A percentile compares a stretch with the other conserved stretches of the same genome.
Conservation (phyloP, 2,329 filamentous ascomycete species). For the Verticillium klebahnii region DNA sequence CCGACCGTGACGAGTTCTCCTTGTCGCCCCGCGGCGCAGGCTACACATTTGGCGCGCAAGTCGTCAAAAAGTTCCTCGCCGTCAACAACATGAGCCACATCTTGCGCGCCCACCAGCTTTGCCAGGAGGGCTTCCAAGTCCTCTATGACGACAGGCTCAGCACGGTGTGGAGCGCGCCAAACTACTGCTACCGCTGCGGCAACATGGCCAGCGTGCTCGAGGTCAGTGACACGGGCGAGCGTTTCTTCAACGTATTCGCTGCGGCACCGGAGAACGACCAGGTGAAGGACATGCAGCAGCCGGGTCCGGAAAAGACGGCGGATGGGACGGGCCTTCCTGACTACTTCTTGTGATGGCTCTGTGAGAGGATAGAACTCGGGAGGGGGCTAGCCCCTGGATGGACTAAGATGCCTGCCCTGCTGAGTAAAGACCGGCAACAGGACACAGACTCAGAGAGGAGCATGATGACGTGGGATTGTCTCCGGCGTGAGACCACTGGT, state of each 20-base stretch:
- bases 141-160: conserved; percentile 92
- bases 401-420: not conserved
- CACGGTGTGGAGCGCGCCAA: conserved; percentile 97
- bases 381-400: no score
- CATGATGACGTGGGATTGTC: not conserved
- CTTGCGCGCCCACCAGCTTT: conserved; percentile 93
- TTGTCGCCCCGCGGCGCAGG: conserved; percentile 89
- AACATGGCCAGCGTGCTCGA: conserved; percentile 97
- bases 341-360: conserved; percentile 57
- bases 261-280: conserved; percentile 93
- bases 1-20: conserved; percentile 96
- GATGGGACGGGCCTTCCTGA: conserved; percentile 62
- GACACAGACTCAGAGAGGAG: no score
- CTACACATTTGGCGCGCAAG: conserved; percentile 96
- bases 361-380: no score
- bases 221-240: conserved; percentile 86
- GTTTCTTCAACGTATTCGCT: conserved; percentile 97
- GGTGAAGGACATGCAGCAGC: conserved; percentile 78
- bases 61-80: conserved; percentile 96
- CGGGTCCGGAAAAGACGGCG: conserved; percentile 61
- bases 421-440: not conserved
- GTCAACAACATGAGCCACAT: conserved; percentile 99
- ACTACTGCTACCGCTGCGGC: conserved; percentile 92
- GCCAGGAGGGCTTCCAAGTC: conserved; percentile 96
- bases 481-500: not conserved